phyloP scores from a whole-genome alignment of 192 early-diverging fungal genomes.

The Backusella psychrophila region DNA sequence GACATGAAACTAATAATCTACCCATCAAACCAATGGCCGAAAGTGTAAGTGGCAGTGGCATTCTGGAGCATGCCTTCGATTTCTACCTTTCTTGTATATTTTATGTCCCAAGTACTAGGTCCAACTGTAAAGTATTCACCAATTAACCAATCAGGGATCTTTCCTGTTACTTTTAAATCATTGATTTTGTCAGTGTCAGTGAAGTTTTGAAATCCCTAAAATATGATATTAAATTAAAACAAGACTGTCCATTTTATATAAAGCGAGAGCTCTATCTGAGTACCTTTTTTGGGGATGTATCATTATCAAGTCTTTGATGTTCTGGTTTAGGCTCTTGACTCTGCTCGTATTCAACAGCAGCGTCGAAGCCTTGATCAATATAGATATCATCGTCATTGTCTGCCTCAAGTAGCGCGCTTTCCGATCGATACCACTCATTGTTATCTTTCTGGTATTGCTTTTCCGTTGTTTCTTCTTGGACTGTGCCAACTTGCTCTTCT shows the following conservation, averaged over 20 bases:
- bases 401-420: background rate
- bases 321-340: background rate
- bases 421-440: background rate
- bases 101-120: constrained; percentile 65
- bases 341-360: background rate
- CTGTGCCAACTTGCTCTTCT: background rate
- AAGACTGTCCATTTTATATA: background rate
- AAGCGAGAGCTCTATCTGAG: background rate
- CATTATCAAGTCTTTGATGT: background rate
- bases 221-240: background rate
- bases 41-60: constrained; percentile 65
- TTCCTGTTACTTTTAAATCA: constrained; percentile 51
- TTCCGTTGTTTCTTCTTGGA: background rate
- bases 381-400: background rate
- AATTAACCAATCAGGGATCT: constrained; percentile 62
- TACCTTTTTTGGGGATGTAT: constrained; percentile 11
- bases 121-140: constrained; percentile 69
- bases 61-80: constrained; percentile 59
- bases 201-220: constrained; percentile 56
- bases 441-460: background rate
- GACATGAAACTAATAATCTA: constrained; percentile 10
- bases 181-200: constrained; percentile 42
- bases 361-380: background rate
- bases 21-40: constrained; percentile 74
- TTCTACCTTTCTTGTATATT: constrained; percentile 57